Evolutionary conservation across 2,329 filamentous ascomycete genomes (phyloP), one percentile per base, ranked within the genome.

Genomic region (Hirsutella rhossiliensis): DNA sequence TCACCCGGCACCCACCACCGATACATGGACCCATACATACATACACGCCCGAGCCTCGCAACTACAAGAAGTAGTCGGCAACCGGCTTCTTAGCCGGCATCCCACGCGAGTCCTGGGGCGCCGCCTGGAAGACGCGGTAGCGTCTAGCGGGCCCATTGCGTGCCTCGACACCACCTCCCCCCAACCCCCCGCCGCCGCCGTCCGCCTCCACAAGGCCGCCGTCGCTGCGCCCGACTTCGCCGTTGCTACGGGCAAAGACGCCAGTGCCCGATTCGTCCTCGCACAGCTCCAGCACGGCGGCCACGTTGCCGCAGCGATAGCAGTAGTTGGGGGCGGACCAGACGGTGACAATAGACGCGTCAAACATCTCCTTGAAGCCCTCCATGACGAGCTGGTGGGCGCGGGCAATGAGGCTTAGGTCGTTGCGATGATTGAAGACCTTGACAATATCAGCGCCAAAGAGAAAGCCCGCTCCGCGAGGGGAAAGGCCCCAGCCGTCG

Each of bases 61-160:
- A 36, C 62, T 61, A 81, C 65, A 98, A 69, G 64, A 98, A 98
- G 69, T 97, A 98, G 66, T 97, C 90, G 13, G 88, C 88, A 43
- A 95, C 87, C 3, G 92, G 92, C 65, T 97, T 97, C 76, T 98
- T 98, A 3, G 92, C 92, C 47, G 92, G 92, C 92, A 98, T 98
- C 5, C 92, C 92, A 55, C 92, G 76, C 2, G 84, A 88, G 62
- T 97, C 92, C 67, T 98, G 92, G 43, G 92, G 89, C 43, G 92
- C 92, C 0, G 92, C 92, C 57, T 97, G 89, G 60, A 98, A 98
- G 11, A 98, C 90, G 31, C 90, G 73, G 65, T 98, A 98, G 52
- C 92, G 73, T 55, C 92, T 76, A 3, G 89, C 92, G 1, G 92
- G 92, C 1, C 89, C 89, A 46, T 62, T 68, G 46, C 51, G 61